Evolutionary conservation across 2,329 filamentous ascomycete genomes (phyloP).

Genomic region (Colletotrichum lentis): DNA sequence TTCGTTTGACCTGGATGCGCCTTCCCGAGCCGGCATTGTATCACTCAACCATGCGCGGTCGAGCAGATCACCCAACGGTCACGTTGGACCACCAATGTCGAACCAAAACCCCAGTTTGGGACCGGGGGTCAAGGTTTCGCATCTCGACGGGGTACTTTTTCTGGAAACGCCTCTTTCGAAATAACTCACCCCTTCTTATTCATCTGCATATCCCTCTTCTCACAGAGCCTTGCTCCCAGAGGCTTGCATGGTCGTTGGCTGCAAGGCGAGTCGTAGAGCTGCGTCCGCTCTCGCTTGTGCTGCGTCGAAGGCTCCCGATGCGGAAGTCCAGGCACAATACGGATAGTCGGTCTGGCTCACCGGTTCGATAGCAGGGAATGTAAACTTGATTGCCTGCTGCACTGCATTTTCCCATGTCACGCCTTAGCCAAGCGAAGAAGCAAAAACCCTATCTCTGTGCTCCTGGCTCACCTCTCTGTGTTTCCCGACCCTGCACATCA

Average conservation of each 20-base stretch:
- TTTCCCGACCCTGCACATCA: constrained; percentile 15
- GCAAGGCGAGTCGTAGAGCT: constrained; percentile 13
- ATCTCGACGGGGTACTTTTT: constrained; percentile 2
- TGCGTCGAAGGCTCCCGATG: constrained; percentile 21
- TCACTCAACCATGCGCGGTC: constrained; percentile 19
- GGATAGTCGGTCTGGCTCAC: constrained; percentile 32
- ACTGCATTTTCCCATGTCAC: constrained; percentile 12
- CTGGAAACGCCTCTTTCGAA: not conserved
- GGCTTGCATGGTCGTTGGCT: constrained; percentile 5
- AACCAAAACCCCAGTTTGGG: constrained; percentile 13
- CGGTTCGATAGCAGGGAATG: constrained; percentile 19
- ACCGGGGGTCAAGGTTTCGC: constrained; percentile 26
- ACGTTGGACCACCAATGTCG: constrained; percentile 13
- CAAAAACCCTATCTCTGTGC: constrained; percentile 6
- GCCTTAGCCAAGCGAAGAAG: constrained; percentile 23
- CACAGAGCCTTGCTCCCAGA: not conserved
- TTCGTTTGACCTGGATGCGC: not conserved
- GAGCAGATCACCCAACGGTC: constrained; percentile 29
- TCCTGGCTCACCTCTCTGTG: not conserved
- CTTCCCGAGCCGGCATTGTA: constrained; percentile 27
- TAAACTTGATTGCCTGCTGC: constrained; percentile 18
- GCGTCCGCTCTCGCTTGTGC: constrained; percentile 17
- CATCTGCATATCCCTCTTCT: not conserved
- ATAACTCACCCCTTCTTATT: constrained; percentile 3
- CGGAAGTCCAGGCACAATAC: constrained; percentile 23